These are phyloP conservation scores for Mimosa bimucronata DNA, from an alignment of 306 rosid species.

Conservation along the genomic window DNA sequence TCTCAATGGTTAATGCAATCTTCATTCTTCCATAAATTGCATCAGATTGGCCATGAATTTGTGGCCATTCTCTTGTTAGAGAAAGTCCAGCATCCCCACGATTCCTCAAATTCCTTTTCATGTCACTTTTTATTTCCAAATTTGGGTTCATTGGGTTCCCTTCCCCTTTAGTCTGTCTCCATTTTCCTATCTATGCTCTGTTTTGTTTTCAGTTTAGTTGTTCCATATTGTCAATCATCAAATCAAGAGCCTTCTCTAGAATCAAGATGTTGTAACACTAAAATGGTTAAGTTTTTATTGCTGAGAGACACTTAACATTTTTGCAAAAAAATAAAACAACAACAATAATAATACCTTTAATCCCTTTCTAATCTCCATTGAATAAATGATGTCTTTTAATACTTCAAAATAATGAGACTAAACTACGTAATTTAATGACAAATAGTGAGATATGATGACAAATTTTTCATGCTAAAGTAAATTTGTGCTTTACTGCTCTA, in stretches of 20 bases:
- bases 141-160: constrained; percentile 4
- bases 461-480: neutral
- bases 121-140: constrained; percentile 26
- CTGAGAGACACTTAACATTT: neutral
- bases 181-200: neutral
- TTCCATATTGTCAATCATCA: constrained; percentile 26
- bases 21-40: neutral
- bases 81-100: constrained; percentile 9
- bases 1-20: neutral
- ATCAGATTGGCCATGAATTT: neutral
- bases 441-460: neutral
- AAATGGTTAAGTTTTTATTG: neutral
- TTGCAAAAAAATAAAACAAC: neutral
- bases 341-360: neutral
- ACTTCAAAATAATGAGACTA: too few species aligned
- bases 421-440: neutral
- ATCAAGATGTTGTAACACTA: neutral
- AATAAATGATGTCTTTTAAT: neutral
- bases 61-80: neutral
- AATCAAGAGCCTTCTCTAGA: constrained; percentile 1
- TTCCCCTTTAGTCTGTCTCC: neutral
- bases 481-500: neutral
- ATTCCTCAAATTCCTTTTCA: constrained; percentile 17
- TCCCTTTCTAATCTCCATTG: neutral
- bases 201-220: constrained; percentile 33